phyloP scores from a whole-genome alignment of 352 stramenopile species.

The Aphanomyces stellatus region DNA sequence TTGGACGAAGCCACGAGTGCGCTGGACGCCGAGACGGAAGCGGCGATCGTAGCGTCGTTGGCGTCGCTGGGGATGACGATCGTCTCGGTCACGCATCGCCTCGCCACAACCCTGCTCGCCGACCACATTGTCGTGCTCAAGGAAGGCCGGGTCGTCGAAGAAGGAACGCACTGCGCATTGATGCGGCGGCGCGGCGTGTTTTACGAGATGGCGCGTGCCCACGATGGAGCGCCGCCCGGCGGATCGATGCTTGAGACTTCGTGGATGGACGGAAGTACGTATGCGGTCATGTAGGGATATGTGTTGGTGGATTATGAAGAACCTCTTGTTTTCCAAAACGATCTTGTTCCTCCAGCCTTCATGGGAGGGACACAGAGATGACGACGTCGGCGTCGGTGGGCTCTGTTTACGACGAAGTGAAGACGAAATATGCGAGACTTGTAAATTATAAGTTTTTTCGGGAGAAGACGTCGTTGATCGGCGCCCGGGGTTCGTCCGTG shows the following conservation, averaged over 20 bases:
- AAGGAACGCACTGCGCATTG: slow-evolving; percentile 63
- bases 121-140: slow-evolving; percentile 77
- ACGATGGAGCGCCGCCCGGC: neutral
- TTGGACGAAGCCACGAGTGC: slow-evolving; percentile 81
- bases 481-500: slow-evolving; percentile 70
- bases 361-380: neutral
- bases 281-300: too few species aligned
- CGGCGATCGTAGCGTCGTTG: slow-evolving; percentile 68
- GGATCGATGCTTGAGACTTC: too few species aligned
- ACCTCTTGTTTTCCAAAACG: too few species aligned
- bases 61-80: slow-evolving; percentile 81
- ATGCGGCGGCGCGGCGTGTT: slow-evolving; percentile 62
- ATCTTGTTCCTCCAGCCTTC: too few species aligned
- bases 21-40: slow-evolving; percentile 73
- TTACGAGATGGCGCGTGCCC: slow-evolving; percentile 60
- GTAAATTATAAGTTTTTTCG: slow-evolving; percentile 56
- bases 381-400: neutral
- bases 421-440: neutral
- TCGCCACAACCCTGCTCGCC: slow-evolving; percentile 64
- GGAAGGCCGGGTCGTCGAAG: slow-evolving; percentile 57
- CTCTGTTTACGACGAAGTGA: neutral
- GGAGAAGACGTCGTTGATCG: slow-evolving; percentile 79
- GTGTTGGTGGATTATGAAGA: neutral
- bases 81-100: slow-evolving; percentile 75
- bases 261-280: too few species aligned